Conservation (phyloP, 306 rosid species). For the Sechiopsis laciniata region DNA sequence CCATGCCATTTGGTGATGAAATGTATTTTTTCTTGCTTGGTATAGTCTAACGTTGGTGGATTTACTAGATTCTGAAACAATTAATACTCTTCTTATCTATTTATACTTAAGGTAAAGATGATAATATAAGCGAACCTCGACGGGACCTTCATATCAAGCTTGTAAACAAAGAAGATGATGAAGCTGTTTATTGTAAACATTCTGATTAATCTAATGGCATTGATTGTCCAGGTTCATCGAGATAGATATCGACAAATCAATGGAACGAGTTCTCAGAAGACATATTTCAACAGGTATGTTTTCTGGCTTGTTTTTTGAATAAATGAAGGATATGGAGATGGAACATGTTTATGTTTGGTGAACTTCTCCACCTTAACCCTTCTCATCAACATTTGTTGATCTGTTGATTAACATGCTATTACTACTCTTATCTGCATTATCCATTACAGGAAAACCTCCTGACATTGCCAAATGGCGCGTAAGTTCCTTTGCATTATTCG, state of each 20-base stretch:
- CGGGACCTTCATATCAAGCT: background rate
- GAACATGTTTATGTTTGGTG: background rate
- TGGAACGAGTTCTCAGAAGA: slow-evolving; percentile 77
- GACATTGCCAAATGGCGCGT: slow-evolving; percentile 78
- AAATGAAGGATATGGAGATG: background rate
- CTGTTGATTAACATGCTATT: background rate
- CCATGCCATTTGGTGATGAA: slow-evolving; percentile 8
- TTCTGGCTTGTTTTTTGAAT: background rate
- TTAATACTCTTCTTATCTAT: too few relatives aligned
- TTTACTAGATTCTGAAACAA: background rate
- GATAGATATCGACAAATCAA: slow-evolving; percentile 58
- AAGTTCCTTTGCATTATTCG: slow-evolving; percentile 25
- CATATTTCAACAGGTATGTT: slow-evolving; percentile 74
- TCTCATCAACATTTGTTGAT: slow-evolving; percentile 9
- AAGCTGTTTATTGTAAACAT: background rate
- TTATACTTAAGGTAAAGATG: too few relatives aligned
- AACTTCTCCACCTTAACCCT: too few relatives aligned
- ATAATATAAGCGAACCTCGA: too few relatives aligned
- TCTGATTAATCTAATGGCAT: background rate
- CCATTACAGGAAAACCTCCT: slow-evolving; percentile 51
- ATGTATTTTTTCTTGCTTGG: background rate
- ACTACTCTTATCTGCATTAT: background rate
- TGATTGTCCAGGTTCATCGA: slow-evolving; percentile 59
- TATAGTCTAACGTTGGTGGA: background rate
- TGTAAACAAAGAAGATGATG: background rate